A percentile compares a stretch with the other conserved stretches of the same genome.
phyloP scores from a whole-genome alignment of 768 basidiomycete genomes.

The Dentipellis fragilis region DNA sequence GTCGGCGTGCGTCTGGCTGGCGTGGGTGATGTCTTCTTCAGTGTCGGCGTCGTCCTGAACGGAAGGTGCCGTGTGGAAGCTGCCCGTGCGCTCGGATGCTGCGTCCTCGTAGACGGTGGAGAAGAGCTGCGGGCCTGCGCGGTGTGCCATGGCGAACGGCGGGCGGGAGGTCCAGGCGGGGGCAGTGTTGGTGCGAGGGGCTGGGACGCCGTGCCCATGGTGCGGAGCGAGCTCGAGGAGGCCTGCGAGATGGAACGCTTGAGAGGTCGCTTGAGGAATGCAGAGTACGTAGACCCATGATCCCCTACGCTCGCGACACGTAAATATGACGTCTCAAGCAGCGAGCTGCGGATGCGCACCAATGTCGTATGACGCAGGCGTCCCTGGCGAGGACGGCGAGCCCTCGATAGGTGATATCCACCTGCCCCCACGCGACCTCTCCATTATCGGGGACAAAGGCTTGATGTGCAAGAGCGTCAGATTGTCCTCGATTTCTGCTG shows the following conservation, averaged over 20 bases:
- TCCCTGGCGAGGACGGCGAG: constrained; percentile 12
- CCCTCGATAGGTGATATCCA: constrained; percentile 15
- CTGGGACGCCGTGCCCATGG: constrained; percentile 43
- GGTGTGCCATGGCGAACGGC: constrained; percentile 7
- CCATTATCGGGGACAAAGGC: constrained; percentile 58
- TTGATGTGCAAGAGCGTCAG: constrained; percentile 15
- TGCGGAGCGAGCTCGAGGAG: constrained; percentile 27
- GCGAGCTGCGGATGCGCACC: constrained; percentile 20
- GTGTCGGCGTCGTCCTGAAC: constrained; percentile 11
- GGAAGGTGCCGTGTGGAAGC: constrained; percentile 23
- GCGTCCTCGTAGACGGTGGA: constrained; percentile 24
- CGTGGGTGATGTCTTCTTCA: constrained; percentile 10
- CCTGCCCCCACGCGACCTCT: constrained; percentile 42
- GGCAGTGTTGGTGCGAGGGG: constrained; percentile 29
- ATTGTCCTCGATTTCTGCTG: constrained; percentile 8
- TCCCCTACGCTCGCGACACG: neutral
- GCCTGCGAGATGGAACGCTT: constrained; percentile 58
- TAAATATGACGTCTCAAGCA: neutral
- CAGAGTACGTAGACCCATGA: constrained; percentile 25
- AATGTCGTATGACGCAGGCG: constrained; percentile 16
- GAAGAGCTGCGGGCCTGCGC: constrained; percentile 18
- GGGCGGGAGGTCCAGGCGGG: constrained; percentile 12
- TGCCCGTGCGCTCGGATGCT: constrained; percentile 17
- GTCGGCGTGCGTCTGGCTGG: neutral
- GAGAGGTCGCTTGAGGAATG: constrained; percentile 54